phyloP scores from a whole-genome alignment of 805 yeast genomes.

The Tetrapisispora pingtungensis region DNA sequence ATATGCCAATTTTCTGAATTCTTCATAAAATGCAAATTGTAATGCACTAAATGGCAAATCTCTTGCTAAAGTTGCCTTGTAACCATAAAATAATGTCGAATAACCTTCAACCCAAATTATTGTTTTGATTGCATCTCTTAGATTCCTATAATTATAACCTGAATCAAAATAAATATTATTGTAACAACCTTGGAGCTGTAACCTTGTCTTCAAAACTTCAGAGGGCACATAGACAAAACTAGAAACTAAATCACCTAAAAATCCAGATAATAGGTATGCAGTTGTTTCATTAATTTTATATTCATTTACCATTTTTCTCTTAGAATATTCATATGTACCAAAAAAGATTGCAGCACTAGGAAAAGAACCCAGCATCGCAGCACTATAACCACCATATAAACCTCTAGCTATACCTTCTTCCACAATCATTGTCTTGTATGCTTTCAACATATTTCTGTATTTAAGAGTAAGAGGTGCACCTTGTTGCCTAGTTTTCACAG shows the following conservation, averaged over 20 bases:
- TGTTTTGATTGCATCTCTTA: constrained; percentile 57
- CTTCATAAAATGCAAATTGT: constrained; percentile 92
- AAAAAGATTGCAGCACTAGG: constrained; percentile 95
- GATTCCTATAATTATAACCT: constrained; percentile 80
- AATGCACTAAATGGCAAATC: constrained; percentile 94
- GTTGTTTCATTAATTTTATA: constrained; percentile 64
- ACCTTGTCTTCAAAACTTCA: constrained; percentile 85
- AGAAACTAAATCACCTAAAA: constrained; percentile 86
- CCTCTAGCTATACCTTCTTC: constrained; percentile 86
- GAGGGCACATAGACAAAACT: constrained; percentile 88
- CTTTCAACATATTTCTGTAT: constrained; percentile 65
- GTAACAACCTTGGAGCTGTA: constrained; percentile 83
- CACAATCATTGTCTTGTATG: constrained; percentile 60
- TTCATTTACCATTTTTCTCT: constrained; percentile 56
- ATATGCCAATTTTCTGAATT: constrained; percentile 51
- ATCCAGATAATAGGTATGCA: constrained; percentile 75
- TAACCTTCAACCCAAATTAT: constrained; percentile 64
- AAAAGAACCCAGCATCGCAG: constrained; percentile 85
- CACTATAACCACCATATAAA: constrained; percentile 82
- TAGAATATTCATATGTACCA: constrained; percentile 76
- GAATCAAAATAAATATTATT: constrained; percentile 70
- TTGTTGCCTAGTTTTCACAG: constrained; percentile 95
- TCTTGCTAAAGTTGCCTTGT: constrained; percentile 84
- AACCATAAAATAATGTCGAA: constrained; percentile 74
- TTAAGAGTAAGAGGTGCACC: constrained; percentile 63